phyloP scores from a whole-genome alignment of 306 rosid genomes.

The Trifolium subterraneum region DNA sequence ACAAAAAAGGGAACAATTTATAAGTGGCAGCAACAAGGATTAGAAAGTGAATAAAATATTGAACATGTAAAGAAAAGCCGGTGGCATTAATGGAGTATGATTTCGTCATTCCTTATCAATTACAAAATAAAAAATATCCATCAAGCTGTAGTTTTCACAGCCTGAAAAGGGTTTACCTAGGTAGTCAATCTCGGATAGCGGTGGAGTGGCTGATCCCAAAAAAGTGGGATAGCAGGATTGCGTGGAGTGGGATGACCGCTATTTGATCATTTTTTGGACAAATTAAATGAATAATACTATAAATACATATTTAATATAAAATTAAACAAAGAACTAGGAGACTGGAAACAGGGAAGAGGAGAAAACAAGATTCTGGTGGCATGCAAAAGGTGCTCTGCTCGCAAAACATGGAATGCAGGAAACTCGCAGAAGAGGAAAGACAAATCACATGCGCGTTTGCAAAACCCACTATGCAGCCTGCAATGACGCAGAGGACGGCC shows the following conservation, averaged over 20 bases:
- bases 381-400: neutral
- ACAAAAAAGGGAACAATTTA: neutral
- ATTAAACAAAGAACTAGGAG: no score
- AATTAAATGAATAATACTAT: no score
- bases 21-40: neutral
- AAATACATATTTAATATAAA: no score
- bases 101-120: slow-evolving; percentile 8
- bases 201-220: no score
- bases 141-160: neutral
- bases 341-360: no score
- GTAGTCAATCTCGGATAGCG: no score
- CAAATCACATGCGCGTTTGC: no score
- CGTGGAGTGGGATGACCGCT: no score
- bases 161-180: neutral
- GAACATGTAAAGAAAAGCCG: neutral
- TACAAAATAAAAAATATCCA: slow-evolving; percentile 1
- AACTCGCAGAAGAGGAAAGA: neutral
- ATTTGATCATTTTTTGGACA: no score
- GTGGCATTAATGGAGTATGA: neutral
- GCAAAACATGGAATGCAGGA: neutral
- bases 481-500: no score
- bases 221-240: no score
- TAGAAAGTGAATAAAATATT: slow-evolving; percentile 6
- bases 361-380: neutral
- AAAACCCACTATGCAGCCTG: no score